Base-by-base conservation (phyloP, 179 eudicot species). In the Amaranthus tricolor region DNA sequence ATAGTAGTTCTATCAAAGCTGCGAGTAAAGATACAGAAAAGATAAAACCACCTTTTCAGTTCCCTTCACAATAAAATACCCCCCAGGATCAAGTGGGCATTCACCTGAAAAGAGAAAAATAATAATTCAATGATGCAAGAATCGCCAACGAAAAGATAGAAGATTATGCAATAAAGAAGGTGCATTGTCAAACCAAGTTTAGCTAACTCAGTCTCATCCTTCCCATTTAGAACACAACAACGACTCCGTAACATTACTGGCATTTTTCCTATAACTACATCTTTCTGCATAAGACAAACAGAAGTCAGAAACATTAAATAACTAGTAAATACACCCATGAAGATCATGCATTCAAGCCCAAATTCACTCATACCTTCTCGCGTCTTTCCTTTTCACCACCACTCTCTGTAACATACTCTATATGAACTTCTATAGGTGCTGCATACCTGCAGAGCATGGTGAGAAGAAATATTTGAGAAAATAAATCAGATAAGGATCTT, bases 71-170 rank as follows among this genome's bases (percentile, higher is more conserved):
- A 96, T 72, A 84, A 96, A 96, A 77, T 93, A 96, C 59, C 98
- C 98, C 71, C 99, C 98, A 50, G 98, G 98, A 86, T 96, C 99
- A 79, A 96, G 97, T 16, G 99, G 99, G 77, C 99, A 96, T 80
- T 96, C 99, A 73, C 99, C 97, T 94, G 68, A 56, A 71, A 54
- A 68, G 56, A 76, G 12, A 65, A 7, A 78, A 66, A 62, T 2
- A 31, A 31, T 31, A 54, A 6, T 9, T 24, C 21, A 61, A 63
- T 55, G 71, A 52, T 51, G 76, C 53, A 45, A 72, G 48, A 60
- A 51, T 71, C 51, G 31, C 6, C 10, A 9, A 16, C 5, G 14
- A 8, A 53, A 62, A 61, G 68, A 47, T 24, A 44, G 44, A 31
- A 14, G 10, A 16, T 61, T 61, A 70, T 71, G 59, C 49, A 71